Evolutionary conservation across 2,329 filamentous ascomycete genomes (phyloP).

Genomic region (Elsinoe necatrix): DNA sequence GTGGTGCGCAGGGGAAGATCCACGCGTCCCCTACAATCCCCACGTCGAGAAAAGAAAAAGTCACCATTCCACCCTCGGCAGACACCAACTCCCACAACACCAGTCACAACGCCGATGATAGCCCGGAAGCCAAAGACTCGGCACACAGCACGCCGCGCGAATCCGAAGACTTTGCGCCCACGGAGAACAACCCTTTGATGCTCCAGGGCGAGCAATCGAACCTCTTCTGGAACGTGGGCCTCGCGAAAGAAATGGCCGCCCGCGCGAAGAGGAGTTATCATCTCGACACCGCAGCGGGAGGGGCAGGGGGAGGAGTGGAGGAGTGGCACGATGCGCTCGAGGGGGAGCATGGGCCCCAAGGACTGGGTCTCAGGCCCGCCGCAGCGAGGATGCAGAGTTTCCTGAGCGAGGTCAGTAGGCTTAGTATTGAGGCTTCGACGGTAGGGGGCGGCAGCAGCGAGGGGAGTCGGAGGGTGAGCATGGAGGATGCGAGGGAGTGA

Average conservation of each 20-base stretch:
- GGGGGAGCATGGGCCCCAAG: neutral
- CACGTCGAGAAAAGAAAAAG: neutral
- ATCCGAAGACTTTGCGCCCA: constrained; percentile 10
- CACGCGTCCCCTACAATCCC: neutral
- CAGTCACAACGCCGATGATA: neutral
- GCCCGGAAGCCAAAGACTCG: neutral
- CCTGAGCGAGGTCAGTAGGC: constrained; percentile 42
- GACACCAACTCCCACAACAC: neutral
- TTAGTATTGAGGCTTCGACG: constrained; percentile 45
- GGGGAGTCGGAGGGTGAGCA: constrained; percentile 22
- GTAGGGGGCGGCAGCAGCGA: neutral
- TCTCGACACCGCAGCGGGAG: neutral
- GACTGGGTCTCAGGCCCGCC: constrained; percentile 24
- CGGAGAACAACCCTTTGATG: constrained; percentile 38
- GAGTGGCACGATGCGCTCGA: constrained; percentile 3
- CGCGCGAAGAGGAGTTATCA: constrained; percentile 19
- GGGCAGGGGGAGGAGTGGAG: constrained; percentile 7
- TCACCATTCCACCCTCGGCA: neutral
- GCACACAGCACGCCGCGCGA: constrained; percentile 2
- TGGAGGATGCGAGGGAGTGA: neutral
- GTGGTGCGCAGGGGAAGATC: neutral
- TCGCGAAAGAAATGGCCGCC: constrained; percentile 22
- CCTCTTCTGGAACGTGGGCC: constrained; percentile 44
- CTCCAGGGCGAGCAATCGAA: constrained; percentile 45
- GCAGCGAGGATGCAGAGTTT: constrained; percentile 19